Evolutionary conservation across 306 rosid species (phyloP), one percentile per base, ranked within the genome.

Genomic region (Adenanthera pavonina): DNA sequence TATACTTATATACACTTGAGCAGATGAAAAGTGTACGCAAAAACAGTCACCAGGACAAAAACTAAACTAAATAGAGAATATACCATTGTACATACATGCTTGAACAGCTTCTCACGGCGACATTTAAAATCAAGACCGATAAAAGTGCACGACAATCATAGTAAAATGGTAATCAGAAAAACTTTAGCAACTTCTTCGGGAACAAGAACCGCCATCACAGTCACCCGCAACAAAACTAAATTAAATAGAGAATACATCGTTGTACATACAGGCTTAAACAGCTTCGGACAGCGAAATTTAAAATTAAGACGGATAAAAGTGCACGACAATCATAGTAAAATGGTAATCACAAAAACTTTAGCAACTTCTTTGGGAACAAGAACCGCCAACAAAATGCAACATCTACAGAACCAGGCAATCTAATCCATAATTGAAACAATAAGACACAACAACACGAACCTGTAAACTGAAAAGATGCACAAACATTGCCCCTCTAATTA

Each of bases 131-230:
- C 17, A 1, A 11, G 59, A 54, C 33, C 3, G 19, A 30, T 59
- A 25, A 59, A 33, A 80, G 62, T 34, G 41, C 33, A 70, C 3
- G 5, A 49, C 57, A 6, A 48, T 38, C 53, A 33, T 30, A 74
- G 14, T 47, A 54, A 75, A 41, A 56, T 65, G 3, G 19, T 33
- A 52, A 78, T 48, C 40, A 82, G 0, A 75, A 47, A 49, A 72
- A 65, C 61, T 54, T 25, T 2, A 17, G 69, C 60, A 44, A 17
- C 54, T 41, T 61, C 65, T 48, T 49, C 33, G 40, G 25, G 14
- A 41, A 35, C 10, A 43, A 69, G 0, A 19, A 69, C 30, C 4
- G 7, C 14, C 44, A 13, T 19, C 2, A 56, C 30, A 1, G 30
- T 25, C 30, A 20, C 38, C 40, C 57, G 19, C 11, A 66, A 16